Evolutionary conservation across 2,329 filamentous ascomycete genomes (phyloP).

Genomic region (Monosporascus sp.): DNA sequence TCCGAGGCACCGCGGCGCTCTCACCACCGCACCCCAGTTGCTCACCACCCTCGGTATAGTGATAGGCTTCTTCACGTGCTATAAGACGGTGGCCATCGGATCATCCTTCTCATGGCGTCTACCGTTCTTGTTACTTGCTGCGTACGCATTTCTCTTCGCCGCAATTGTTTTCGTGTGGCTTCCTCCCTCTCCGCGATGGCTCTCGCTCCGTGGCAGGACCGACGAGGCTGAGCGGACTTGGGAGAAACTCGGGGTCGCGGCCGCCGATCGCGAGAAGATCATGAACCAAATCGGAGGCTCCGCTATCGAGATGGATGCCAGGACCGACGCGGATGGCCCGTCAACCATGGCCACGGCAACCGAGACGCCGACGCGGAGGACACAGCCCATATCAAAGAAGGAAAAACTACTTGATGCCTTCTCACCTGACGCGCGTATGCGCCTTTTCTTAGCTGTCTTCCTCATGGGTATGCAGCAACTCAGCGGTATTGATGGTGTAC

Average conservation of each 20-base stretch:
- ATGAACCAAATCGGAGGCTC: too few species aligned
- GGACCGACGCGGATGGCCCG: too few species aligned
- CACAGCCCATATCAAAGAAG: slow-evolving; percentile 25
- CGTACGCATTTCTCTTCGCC: slow-evolving; percentile 15
- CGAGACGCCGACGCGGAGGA: not conserved
- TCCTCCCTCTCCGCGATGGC: slow-evolving; percentile 51
- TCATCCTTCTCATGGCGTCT: slow-evolving; percentile 49
- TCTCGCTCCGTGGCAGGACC: slow-evolving; percentile 36
- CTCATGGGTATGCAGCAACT: slow-evolving; percentile 56
- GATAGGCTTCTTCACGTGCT: slow-evolving; percentile 55
- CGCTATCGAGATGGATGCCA: too few species aligned
- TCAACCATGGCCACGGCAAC: too few species aligned
- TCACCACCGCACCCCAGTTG: slow-evolving; percentile 50
- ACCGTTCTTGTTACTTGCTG: slow-evolving; percentile 38
- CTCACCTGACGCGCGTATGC: slow-evolving; percentile 20
- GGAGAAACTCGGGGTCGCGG: too few species aligned
- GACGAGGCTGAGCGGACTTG: slow-evolving; percentile 32
- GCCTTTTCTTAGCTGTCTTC: slow-evolving; percentile 49
- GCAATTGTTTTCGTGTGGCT: slow-evolving; percentile 26
- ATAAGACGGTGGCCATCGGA: slow-evolving; percentile 40
- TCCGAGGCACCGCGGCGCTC: slow-evolving; percentile 39
- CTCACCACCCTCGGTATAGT: slow-evolving; percentile 45
- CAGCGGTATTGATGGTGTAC: slow-evolving; percentile 54
- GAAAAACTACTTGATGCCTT: slow-evolving; percentile 16
- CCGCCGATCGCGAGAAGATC: too few species aligned